phyloP scores from a whole-genome alignment of 1,284 basidiomycete species.

The Pseudozyma sp. region DNA sequence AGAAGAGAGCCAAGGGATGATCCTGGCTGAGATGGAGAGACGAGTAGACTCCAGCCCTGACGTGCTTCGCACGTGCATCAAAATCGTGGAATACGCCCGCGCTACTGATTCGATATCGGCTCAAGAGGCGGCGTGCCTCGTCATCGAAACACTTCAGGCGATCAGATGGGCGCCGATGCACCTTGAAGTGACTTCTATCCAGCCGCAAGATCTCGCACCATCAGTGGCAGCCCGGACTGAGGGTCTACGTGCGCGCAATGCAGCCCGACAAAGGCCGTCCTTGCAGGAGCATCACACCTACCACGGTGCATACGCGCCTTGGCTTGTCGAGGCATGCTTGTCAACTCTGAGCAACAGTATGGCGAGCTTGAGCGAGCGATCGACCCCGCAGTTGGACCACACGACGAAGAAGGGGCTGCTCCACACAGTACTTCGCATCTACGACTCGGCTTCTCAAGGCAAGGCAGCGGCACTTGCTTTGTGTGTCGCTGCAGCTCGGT shows the following conservation, averaged over 20 bases:
- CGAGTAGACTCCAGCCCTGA: slow-evolving; percentile 33
- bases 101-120: slow-evolving; percentile 8
- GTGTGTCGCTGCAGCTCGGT: slow-evolving; percentile 35
- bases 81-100: slow-evolving; percentile 19
- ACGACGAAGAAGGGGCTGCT: slow-evolving; percentile 3
- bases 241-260: slow-evolving; percentile 25
- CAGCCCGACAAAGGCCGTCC: slow-evolving; percentile 17
- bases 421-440: slow-evolving; percentile 25
- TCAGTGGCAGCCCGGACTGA: slow-evolving; percentile 18
- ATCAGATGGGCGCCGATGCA: slow-evolving; percentile 35
- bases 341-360: slow-evolving; percentile 7
- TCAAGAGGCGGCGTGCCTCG: slow-evolving; percentile 23
- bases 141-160: slow-evolving; percentile 30
- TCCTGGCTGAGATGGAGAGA: slow-evolving; percentile 38
- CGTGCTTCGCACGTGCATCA: slow-evolving; percentile 36
- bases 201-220: slow-evolving; percentile 10
- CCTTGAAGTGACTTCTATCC: slow-evolving; percentile 10
- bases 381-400: neutral
- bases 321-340: slow-evolving; percentile 34
- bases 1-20: slow-evolving; percentile 28
- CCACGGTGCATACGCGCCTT: slow-evolving; percentile 29
- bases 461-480: slow-evolving; percentile 31
- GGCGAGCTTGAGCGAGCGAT: neutral
- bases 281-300: slow-evolving; percentile 21
- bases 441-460: slow-evolving; percentile 21